phyloP scores from a whole-genome alignment of 352 stramenopile species.

The Phytophthora constricta region DNA sequence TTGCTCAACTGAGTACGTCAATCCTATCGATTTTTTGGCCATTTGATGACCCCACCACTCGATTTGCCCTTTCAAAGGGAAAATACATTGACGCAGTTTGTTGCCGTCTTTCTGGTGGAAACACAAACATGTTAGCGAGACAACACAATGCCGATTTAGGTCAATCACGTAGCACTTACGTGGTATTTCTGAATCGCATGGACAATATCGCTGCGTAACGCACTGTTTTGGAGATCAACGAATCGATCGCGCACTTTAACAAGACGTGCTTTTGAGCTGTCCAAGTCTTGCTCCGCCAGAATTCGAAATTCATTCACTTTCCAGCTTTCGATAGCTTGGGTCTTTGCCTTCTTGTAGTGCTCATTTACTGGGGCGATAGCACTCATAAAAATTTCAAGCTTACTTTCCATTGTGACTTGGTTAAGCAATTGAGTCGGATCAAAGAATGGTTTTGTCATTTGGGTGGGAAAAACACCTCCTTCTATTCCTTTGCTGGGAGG shows the following conservation, averaged over 20 bases:
- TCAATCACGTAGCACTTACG: constrained; percentile 36
- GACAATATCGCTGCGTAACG: constrained; percentile 51
- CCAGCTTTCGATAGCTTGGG: constrained; percentile 61
- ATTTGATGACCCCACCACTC: constrained; percentile 70
- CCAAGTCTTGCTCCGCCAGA: constrained; percentile 61
- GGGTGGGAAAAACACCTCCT: background rate
- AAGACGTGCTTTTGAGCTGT: constrained; percentile 62
- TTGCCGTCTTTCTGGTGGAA: constrained; percentile 50
- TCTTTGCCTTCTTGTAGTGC: constrained; percentile 63
- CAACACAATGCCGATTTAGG: background rate
- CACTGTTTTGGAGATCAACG: constrained; percentile 55
- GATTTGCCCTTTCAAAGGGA: constrained; percentile 63
- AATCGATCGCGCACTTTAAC: constrained; percentile 59
- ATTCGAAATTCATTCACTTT: constrained; percentile 58
- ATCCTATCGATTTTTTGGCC: constrained; percentile 40
- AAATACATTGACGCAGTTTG: constrained; percentile 60
- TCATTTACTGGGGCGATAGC: constrained; percentile 55
- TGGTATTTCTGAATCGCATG: constrained; percentile 44
- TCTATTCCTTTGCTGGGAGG: background rate
- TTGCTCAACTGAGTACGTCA: constrained; percentile 31
- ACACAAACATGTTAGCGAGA: background rate
- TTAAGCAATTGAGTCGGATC: constrained; percentile 51
- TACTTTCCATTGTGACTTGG: constrained; percentile 67
- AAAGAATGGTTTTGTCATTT: constrained; percentile 27
- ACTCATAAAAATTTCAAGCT: constrained; percentile 66